Base-by-base conservation (phyloP, 2,329 filamentous ascomycete species). In the Botrytis byssoidea region DNA sequence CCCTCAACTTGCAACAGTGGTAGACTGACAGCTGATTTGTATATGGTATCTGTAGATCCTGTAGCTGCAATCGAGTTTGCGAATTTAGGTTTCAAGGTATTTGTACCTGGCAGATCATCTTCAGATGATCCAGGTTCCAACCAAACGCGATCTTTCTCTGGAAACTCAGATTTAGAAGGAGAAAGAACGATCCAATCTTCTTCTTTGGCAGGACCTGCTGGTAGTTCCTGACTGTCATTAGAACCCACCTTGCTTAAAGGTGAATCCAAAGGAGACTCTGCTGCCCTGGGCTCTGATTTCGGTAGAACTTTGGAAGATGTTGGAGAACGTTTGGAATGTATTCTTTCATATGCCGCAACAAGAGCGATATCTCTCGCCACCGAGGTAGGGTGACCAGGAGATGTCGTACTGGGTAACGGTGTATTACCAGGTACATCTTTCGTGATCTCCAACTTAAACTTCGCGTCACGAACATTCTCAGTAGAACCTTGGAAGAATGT, bases 401-500 rank as follows among this genome's bases (percentile, higher is more conserved):
- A 57, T 42, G 73, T 68, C 22, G 70, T 71, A 55, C 59, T 76
- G 14, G 64, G 67, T 55, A 69, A 51, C 64, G 59, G 74, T 63
- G 70, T 74, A 48, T 66, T 44, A 59, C 74, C 76, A 22, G 60
- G 44, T 60, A 46, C 32, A 60, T 76, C 72, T 46, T 74, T 75
- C 40, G 72, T 55, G 55, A 59, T n/a, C 32, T 46, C 65, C 57
- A 75, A 63, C 57, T 73, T 74, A 8, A 75, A 78, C 66, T 81
- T 81, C 74, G 82, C 83, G 72, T 81, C 81, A 73, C 84, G 83
- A 74, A 85, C 86, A 67, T 86, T 85, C 75, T 88, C 86, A 76
- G 85, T 88, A 78, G 83, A 86, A 75, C 88, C 87, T 70, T 85
- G 83, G 66, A 88, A 84, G 78, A 87, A 87, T 8, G 86, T 85